Percentiles rank a stretch among this genome's conserved stretches.
phyloP scores from a whole-genome alignment of 2,329 filamentous ascomycete species.

The Penicillium sp. region DNA sequence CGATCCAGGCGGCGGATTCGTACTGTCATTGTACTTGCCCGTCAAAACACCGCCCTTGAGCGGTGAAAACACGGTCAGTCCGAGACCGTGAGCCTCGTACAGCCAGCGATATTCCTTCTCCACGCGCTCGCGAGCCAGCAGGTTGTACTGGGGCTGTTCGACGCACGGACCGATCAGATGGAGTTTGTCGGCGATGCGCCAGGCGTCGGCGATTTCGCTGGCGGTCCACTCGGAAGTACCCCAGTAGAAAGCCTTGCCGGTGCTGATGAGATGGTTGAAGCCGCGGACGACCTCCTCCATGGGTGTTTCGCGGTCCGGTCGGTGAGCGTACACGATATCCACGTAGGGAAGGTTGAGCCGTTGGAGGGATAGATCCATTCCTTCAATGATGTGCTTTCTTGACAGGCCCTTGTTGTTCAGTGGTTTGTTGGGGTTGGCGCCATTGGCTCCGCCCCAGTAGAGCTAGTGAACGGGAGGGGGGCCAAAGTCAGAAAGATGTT shows the following conservation, averaged over 20 bases:
- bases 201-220: constrained; percentile 59
- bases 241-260: constrained; percentile 65
- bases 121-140: constrained; percentile 56
- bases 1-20: constrained; percentile 49
- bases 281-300: constrained; percentile 66
- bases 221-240: constrained; percentile 64
- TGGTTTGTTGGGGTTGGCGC: constrained; percentile 53
- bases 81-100: constrained; percentile 55
- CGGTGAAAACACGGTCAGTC: constrained; percentile 59
- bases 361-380: constrained; percentile 54
- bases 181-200: constrained; percentile 55
- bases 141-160: constrained; percentile 64
- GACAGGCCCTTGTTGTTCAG: constrained; percentile 64
- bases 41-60: constrained; percentile 56
- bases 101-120: constrained; percentile 58
- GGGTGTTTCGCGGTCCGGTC: constrained; percentile 60
- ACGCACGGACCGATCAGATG: constrained; percentile 58
- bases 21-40: constrained; percentile 58
- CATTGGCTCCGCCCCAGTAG: constrained; percentile 58
- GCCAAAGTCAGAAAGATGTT: no score
- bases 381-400: constrained; percentile 65
- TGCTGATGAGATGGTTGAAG: constrained; percentile 64
- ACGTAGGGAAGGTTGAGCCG: constrained; percentile 62
- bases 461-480: constrained; percentile 36
- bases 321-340: constrained; percentile 64